Evolutionary conservation across 331 rosid genomes (phyloP).

Genomic region (Quercus lobata): DNA sequence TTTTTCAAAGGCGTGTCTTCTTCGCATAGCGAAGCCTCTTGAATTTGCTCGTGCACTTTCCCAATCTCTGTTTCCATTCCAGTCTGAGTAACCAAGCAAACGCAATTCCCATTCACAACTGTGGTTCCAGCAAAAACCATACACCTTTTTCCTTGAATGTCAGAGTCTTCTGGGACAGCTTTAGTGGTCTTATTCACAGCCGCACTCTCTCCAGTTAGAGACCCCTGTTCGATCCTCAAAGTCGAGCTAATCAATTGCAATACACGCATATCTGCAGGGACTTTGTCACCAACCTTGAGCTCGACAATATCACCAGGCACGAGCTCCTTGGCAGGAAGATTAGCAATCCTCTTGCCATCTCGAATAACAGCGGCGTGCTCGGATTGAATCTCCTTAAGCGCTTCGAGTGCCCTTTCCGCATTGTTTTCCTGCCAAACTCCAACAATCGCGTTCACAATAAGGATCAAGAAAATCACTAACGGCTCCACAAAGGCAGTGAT

Average conservation of each 20-base stretch:
- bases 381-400: slow-evolving; percentile 73
- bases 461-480: slow-evolving; percentile 63
- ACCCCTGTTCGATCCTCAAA: slow-evolving; percentile 75
- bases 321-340: slow-evolving; percentile 52
- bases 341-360: slow-evolving; percentile 23
- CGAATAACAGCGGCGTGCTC: slow-evolving; percentile 59
- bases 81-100: slow-evolving; percentile 68
- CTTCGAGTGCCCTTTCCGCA: slow-evolving; percentile 85
- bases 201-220: slow-evolving; percentile 83
- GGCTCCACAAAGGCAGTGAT: slow-evolving; percentile 85
- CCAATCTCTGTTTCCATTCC: slow-evolving; percentile 83
- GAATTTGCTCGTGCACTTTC: slow-evolving; percentile 74
- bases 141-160: slow-evolving; percentile 62
- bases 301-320: slow-evolving; percentile 66
- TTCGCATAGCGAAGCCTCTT: slow-evolving; percentile 56
- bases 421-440: slow-evolving; percentile 90
- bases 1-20: slow-evolving; percentile 88
- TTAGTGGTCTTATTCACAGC: slow-evolving; percentile 70
- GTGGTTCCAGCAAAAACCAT: slow-evolving; percentile 82
- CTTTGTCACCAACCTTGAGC: slow-evolving; percentile 81
- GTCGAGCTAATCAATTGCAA: slow-evolving; percentile 72
- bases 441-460: slow-evolving; percentile 69
- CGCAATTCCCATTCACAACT: slow-evolving; percentile 68
- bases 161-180: slow-evolving; percentile 52
- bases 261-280: slow-evolving; percentile 84